phyloP scores from a whole-genome alignment of 129 eudicot species.

The Flaveria robusta region DNA sequence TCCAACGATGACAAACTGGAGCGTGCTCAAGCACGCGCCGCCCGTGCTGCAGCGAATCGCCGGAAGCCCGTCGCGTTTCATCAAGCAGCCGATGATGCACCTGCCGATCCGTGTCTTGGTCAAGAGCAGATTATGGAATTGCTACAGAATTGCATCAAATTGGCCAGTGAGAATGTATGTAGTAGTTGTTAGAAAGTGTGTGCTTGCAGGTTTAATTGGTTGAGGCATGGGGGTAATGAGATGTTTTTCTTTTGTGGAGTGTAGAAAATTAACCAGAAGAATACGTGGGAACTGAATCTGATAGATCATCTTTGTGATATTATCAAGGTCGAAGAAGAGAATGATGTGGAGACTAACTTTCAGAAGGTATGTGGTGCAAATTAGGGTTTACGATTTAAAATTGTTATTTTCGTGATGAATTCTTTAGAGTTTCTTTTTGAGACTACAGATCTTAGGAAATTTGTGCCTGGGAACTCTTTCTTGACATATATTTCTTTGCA shows the following conservation, averaged over 20 bases:
- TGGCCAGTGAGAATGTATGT: constrained; percentile 81
- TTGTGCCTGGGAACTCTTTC: not conserved
- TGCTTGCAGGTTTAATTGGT: not conserved
- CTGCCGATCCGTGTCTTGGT: constrained; percentile 45
- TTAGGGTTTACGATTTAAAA: not conserved
- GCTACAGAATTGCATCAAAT: constrained; percentile 78
- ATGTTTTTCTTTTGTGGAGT: not conserved
- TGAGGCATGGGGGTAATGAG: no score
- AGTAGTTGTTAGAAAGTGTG: not conserved
- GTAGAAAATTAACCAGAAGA: constrained; percentile 95
- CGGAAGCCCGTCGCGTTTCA: constrained; percentile 43
- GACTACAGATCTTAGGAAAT: not conserved
- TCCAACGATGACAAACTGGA: constrained; percentile 64
- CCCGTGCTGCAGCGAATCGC: constrained; percentile 70
- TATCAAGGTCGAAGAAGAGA: constrained; percentile 66
- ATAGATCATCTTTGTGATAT: constrained; percentile 84
- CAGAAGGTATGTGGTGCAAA: constrained; percentile 59
- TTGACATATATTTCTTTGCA: not conserved
- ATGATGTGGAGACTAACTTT: constrained; percentile 75
- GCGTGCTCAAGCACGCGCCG: constrained; percentile 67
- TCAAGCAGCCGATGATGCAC: constrained; percentile 29
- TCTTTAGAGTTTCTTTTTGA: not conserved
- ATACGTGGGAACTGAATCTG: constrained; percentile 87
- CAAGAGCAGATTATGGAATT: constrained; percentile 68
- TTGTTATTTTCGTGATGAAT: not conserved